Base-by-base conservation (phyloP, 2,329 filamentous ascomycete genomes). In the Trichophyton mentagrophytes region DNA sequence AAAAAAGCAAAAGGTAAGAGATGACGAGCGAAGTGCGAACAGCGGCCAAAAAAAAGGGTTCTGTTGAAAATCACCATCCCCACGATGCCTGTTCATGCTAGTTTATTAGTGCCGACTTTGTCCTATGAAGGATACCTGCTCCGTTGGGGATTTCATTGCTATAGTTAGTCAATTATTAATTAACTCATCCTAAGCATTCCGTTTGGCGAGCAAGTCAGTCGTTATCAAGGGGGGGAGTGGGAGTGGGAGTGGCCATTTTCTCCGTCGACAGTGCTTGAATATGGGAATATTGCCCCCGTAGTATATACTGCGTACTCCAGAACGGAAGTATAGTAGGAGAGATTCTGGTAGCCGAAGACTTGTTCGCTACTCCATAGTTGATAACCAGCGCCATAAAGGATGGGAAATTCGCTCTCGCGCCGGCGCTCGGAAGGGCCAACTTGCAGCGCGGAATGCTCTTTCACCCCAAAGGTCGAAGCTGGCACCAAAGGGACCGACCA, bases 1-100 rank as follows among this genome's bases (percentile, higher is more conserved):
- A 22, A 47, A 47, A 47, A 47, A 47, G 44, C 44, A 47, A 53
- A 53, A 30, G 13, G 47, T 4, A 25, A 53, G 30, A 53, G 27
- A 25, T n/a, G 22, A 53, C 22, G 47, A 30, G 47, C 47, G 47
- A 53, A 53, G 47, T 53, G 47, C 49, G 49, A 55, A 55, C 25
- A 53, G 47, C 47, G 20, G 27, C 33, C 33, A 36, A 36, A 36
- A 36, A 36, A 36, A 9, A 33, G 8, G 33, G 33, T 8, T 36
- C 11, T 13, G 47, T 27, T 27, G 47, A 15, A 53, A 53, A 53
- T 53, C 47, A 53, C 47, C 11, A 20, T 47, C 25, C 11, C 49
- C 49, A 55, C 49, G 49, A 55, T 55, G 49, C 49, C 49, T 55
- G 49, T 55, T 55, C 49, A 55, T 55, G 49, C 49, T 20, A 55